Evolutionary conservation across 2,329 filamentous ascomycete genomes (phyloP), one percentile per base, ranked within the genome.

Genomic region (Fusarium gaditjirri): DNA sequence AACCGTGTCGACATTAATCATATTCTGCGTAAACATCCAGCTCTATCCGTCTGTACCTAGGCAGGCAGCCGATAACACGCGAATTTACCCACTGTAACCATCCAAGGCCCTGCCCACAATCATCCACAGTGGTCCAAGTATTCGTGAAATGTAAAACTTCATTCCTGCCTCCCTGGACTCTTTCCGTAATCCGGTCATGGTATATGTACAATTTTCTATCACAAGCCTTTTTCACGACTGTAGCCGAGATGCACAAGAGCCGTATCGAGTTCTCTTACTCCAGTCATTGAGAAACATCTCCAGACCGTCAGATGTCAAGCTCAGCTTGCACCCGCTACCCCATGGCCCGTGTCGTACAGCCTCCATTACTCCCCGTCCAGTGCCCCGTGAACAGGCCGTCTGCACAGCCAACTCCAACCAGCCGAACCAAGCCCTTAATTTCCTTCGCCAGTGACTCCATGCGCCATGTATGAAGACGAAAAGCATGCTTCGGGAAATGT

Each of bases 191-290:
- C 78, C 78, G 69, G 79, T 80, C 80, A 81, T 79, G 78, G 78
- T 79, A 80, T 82, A 83, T 83, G 79, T 83, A 83, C 82, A 83
- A 75, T 78, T 79, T 81, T 80, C 77, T 76, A 76, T 76, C 80
- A 79, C 75, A 59, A 68, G 72, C 70, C 61, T 68, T 62, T 66
- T 71, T 65, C 73, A 72, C 70, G 61, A 70, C 71, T 46, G 70
- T 62, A 73, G 70, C 64, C 74, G 62, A 70, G 62, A 76, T 74
- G 70, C 60, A 65, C 62, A 52, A 68, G 65, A 60, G 61, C 64
- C 64, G 33, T 49, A 58, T 55, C 62, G 46, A 65, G 53, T 71
- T 66, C 55, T 67, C 64, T 59, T 68, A 52, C 43, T 64, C 62
- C 66, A 65, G 54, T 66, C 69, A 72, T 70, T 61, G 70, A 70